These are phyloP conservation scores for Claviceps maximensis DNA, from an alignment of 2,329 filamentous ascomycete genomes.

Conservation along the genomic window DNA sequence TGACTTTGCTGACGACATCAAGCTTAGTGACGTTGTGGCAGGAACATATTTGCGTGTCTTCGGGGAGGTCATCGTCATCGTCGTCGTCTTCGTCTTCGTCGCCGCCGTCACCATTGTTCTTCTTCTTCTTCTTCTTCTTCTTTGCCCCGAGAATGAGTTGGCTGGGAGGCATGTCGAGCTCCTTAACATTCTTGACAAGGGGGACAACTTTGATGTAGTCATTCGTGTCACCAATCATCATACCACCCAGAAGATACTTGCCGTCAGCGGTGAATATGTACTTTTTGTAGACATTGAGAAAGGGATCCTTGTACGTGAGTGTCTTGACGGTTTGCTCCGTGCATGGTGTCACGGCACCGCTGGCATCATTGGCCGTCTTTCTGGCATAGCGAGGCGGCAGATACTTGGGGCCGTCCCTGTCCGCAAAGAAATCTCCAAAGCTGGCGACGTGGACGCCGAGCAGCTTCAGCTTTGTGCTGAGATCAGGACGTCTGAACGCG, in stretches of 20 bases:
- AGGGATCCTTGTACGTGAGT: slow-evolving; percentile 79
- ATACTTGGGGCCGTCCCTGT: slow-evolving; percentile 65
- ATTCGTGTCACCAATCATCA: slow-evolving; percentile 91
- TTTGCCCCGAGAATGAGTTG: slow-evolving; percentile 72
- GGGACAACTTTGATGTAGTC: slow-evolving; percentile 85
- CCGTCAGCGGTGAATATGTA: slow-evolving; percentile 84
- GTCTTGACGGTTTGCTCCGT: slow-evolving; percentile 48
- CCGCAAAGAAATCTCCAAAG: slow-evolving; percentile 89
- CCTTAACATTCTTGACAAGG: slow-evolving; percentile 73
- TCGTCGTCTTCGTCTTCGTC: slow-evolving; percentile 62
- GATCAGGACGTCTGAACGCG: slow-evolving; percentile 66
- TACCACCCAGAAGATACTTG: slow-evolving; percentile 82
- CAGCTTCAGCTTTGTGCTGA: slow-evolving; percentile 85
- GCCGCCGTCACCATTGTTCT: slow-evolving; percentile 47
- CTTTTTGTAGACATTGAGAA: slow-evolving; percentile 83
- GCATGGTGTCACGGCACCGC: not conserved
- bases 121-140: slow-evolving; percentile 61
- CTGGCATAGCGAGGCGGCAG: slow-evolving; percentile 47
- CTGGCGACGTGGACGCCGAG: slow-evolving; percentile 84
- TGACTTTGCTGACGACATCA: slow-evolving; percentile 58
- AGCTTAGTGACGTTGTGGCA: slow-evolving; percentile 89
- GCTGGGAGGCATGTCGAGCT: slow-evolving; percentile 62
- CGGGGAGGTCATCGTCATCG: slow-evolving; percentile 58
- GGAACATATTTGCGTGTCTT: slow-evolving; percentile 82
- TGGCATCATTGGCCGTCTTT: slow-evolving; percentile 9